Percentiles rank a stretch among this genome's conserved stretches.
These are phyloP conservation scores for Colletotrichum godetiae DNA, from an alignment of 2,329 filamentous ascomycete genomes.

Conservation along the genomic window DNA sequence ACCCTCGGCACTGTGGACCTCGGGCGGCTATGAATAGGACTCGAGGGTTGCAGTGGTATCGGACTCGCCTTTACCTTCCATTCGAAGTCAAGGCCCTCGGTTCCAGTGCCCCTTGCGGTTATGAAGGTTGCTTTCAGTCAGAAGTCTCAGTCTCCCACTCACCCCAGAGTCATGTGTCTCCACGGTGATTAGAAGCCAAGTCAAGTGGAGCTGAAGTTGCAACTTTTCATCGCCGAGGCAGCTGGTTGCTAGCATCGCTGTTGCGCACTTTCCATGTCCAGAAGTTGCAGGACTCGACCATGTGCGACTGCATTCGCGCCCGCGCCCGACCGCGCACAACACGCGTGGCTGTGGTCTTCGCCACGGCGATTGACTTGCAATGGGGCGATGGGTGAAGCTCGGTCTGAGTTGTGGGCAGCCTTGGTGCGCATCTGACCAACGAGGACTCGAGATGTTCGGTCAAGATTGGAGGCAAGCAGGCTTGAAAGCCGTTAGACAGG, in stretches of 20 bases:
- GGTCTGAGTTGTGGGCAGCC: background rate
- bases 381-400: background rate
- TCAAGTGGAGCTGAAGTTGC: slow-evolving; percentile 3
- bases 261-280: slow-evolving; percentile 7
- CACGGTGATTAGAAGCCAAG: slow-evolving; percentile 3
- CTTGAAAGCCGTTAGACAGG: background rate
- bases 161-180: slow-evolving; percentile 7
- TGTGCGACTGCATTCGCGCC: slow-evolving; percentile 6
- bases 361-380: background rate
- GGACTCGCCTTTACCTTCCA: slow-evolving; percentile 19
- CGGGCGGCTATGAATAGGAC: slow-evolving; percentile 29
- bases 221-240: background rate
- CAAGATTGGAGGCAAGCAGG: background rate
- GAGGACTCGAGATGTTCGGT: background rate
- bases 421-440: background rate
- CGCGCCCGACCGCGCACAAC: background rate
- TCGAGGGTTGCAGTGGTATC: slow-evolving; percentile 20
- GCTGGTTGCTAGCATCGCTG: background rate
- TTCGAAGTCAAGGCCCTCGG: background rate
- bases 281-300: background rate
- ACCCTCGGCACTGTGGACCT: slow-evolving; percentile 11
- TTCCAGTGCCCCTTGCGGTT: background rate
- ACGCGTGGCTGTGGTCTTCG: background rate
- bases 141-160: background rate
- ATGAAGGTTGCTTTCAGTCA: background rate